A percentile compares a stretch with the other conserved stretches of the same genome.
These are phyloP conservation scores for Jatropha podagrica DNA, from an alignment of 441 rosid species.

Conservation along the genomic window DNA sequence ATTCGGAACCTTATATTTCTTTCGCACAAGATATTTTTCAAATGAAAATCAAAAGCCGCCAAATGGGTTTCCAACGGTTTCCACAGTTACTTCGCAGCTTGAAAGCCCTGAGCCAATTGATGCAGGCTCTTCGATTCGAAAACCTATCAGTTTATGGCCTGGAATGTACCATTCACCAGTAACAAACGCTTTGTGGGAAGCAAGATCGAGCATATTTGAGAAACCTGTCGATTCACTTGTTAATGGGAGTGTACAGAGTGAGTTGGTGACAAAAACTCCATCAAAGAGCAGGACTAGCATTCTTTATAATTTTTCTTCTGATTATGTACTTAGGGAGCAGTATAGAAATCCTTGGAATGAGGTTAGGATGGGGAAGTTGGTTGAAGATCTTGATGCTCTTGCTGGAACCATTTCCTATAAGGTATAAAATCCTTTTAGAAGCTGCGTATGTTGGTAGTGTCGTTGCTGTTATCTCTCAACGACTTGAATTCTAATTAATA, in stretches of 20 bases:
- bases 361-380: slow-evolving; percentile 76
- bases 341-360: slow-evolving; percentile 87
- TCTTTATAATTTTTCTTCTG: slow-evolving; percentile 68
- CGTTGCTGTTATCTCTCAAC: neutral
- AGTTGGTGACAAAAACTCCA: slow-evolving; percentile 51
- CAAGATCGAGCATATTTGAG: slow-evolving; percentile 66
- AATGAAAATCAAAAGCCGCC: slow-evolving; percentile 23
- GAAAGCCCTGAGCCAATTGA: slow-evolving; percentile 44
- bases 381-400: slow-evolving; percentile 93
- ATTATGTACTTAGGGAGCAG: slow-evolving; percentile 74
- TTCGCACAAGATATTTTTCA: slow-evolving; percentile 31
- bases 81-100: slow-evolving; percentile 26
- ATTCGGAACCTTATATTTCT: neutral
- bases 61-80: slow-evolving; percentile 26
- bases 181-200: slow-evolving; percentile 85
- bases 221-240: slow-evolving; percentile 33
- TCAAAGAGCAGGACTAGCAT: slow-evolving; percentile 66
- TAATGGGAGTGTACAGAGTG: slow-evolving; percentile 41
- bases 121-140: slow-evolving; percentile 68
- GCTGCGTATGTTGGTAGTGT: neutral
- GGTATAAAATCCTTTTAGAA: slow-evolving; percentile 35
- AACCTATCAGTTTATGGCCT: slow-evolving; percentile 87
- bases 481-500: neutral
- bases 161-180: slow-evolving; percentile 93
- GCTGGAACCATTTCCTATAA: slow-evolving; percentile 84